phyloP scores from a whole-genome alignment of 2,329 filamentous ascomycete species.

The Penicillium griseofulvum region DNA sequence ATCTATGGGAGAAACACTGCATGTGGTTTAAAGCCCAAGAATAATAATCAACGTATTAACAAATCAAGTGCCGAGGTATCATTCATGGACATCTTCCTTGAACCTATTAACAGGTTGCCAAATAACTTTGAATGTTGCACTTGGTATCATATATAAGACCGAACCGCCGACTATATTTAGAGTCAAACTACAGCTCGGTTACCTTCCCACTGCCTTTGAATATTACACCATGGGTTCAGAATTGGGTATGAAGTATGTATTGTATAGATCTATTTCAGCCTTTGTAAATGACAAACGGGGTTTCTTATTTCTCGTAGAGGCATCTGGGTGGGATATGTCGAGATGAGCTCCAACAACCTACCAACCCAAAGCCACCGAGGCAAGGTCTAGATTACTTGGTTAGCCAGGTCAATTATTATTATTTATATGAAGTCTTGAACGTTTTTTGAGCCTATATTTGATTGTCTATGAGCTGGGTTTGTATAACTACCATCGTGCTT shows the following conservation, averaged over 20 bases:
- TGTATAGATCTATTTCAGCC: background rate
- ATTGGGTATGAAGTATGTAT: background rate
- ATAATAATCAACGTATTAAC: background rate
- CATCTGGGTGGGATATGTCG: background rate
- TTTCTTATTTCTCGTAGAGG: background rate
- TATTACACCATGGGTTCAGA: background rate
- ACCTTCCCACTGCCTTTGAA: background rate
- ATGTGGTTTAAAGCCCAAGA: background rate
- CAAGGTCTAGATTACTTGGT: too few relatives aligned
- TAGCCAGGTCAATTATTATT: too few relatives aligned
- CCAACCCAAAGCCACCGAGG: background rate
- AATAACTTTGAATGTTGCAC: background rate
- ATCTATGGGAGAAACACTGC: background rate
- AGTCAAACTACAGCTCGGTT: background rate
- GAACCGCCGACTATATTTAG: background rate
- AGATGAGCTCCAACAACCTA: background rate
- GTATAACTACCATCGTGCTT: too few relatives aligned
- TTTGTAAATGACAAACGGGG: background rate
- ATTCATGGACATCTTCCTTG: background rate
- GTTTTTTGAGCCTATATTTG: too few relatives aligned
- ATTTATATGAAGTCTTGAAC: too few relatives aligned
- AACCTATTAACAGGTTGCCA: too few relatives aligned
- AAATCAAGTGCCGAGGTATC: background rate
- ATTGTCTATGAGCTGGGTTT: too few relatives aligned
- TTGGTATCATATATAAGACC: background rate